Percentiles rank a stretch among this genome's conserved stretches.
These are phyloP conservation scores for Darksidea phi DNA, from an alignment of 495 filamentous ascomycete species.

Conservation along the genomic window DNA sequence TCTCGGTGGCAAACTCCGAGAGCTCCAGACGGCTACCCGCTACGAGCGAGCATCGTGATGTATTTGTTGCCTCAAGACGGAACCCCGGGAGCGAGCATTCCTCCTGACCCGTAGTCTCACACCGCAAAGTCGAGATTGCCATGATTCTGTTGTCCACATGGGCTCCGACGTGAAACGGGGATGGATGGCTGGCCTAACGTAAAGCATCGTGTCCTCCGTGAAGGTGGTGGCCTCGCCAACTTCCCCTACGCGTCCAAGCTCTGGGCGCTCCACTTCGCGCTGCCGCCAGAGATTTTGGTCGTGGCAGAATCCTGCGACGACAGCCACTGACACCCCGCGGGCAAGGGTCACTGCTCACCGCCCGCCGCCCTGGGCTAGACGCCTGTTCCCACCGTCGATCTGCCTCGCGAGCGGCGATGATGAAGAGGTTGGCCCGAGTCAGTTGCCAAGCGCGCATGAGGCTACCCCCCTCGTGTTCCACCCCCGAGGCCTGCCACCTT, in stretches of 20 bases:
- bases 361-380: background rate
- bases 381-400: conserved; percentile 9
- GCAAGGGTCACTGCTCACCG: conserved; percentile 9
- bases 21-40: background rate
- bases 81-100: too few relatives aligned
- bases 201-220: too few relatives aligned
- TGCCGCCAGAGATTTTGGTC: conserved; percentile 16
- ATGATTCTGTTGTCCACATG: too few relatives aligned
- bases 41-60: background rate
- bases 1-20: conserved; percentile 3
- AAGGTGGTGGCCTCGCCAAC: too few relatives aligned
- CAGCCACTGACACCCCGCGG: conserved; percentile 17
- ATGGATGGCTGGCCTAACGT: too few relatives aligned
- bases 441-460: conserved; percentile 1
- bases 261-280: conserved; percentile 2
- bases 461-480: background rate
- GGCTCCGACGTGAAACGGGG: too few relatives aligned
- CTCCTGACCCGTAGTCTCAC: too few relatives aligned
- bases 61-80: too few relatives aligned
- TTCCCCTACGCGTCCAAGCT: background rate
- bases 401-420: conserved; percentile 12
- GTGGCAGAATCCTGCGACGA: conserved; percentile 17
- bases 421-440: background rate
- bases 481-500: background rate
- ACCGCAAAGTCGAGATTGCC: too few relatives aligned